Conservation (phyloP, 2,329 filamentous ascomycete species). For the Huntiella decipiens region DNA sequence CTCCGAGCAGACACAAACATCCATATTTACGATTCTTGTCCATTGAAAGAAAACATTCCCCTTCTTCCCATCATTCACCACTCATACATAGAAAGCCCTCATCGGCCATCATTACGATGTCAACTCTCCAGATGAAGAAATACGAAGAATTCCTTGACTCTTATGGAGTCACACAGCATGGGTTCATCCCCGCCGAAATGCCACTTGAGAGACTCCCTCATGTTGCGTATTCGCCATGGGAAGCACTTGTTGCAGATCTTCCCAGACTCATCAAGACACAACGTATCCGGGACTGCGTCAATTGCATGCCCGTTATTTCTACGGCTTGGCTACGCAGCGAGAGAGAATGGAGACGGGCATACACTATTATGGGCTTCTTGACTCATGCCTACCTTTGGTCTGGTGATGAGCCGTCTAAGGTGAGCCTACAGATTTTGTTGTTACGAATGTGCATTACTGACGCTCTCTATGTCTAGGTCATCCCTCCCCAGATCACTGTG, state of each 20-base stretch:
- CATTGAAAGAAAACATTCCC: neutral
- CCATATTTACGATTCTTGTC: neutral
- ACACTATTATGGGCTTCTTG: conserved; percentile 77
- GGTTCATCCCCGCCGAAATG: conserved; percentile 68
- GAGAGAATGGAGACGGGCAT: conserved; percentile 83
- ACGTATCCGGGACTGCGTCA: conserved; percentile 59
- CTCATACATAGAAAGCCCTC: too few species aligned
- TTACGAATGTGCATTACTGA: neutral
- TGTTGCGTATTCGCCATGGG: conserved; percentile 89
- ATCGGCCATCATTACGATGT: too few species aligned
- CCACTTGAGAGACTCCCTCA: conserved; percentile 69
- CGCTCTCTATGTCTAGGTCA: conserved; percentile 24
- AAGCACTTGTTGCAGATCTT: conserved; percentile 65
- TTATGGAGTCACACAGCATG: conserved; percentile 34
- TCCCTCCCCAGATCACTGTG: conserved; percentile 67
- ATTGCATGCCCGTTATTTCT: conserved; percentile 64
- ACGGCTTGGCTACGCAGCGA: conserved; percentile 64
- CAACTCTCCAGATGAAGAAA: neutral
- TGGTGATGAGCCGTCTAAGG: conserved; percentile 53
- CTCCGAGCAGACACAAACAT: too few species aligned
- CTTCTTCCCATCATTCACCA: neutral
- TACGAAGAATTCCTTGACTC: neutral
- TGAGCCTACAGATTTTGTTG: neutral
- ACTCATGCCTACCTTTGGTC: conserved; percentile 94
- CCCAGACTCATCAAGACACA: conserved; percentile 73